These are phyloP conservation scores for Dendrostoma leiphaemia DNA, from an alignment of 2,329 filamentous ascomycete species.

Conservation along the genomic window DNA sequence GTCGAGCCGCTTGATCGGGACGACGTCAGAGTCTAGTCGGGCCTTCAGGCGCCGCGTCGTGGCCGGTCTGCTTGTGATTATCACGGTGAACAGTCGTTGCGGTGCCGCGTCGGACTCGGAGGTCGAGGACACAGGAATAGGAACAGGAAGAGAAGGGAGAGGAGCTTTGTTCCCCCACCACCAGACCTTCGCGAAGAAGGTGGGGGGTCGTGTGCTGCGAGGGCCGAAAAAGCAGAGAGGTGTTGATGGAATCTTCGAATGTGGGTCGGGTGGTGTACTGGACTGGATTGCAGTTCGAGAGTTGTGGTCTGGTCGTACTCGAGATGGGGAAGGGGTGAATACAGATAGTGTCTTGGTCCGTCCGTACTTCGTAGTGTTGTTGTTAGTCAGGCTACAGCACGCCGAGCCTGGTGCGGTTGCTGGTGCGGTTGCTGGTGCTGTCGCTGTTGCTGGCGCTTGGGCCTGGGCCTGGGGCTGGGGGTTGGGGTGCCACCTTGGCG, in stretches of 20 bases:
- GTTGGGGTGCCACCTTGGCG: too few relatives aligned
- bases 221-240: neutral
- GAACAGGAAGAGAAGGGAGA: neutral
- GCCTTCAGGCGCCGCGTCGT: neutral
- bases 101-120: neutral
- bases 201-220: slow-evolving; percentile 6
- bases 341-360: too few relatives aligned
- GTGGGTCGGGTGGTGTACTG: slow-evolving; percentile 12
- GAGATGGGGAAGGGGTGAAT: neutral
- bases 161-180: slow-evolving; percentile 7
- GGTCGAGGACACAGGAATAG: neutral
- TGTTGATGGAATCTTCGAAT: slow-evolving; percentile 18
- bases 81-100: neutral
- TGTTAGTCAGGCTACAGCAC: neutral
- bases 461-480: too few relatives aligned
- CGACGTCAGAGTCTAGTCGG: too few relatives aligned
- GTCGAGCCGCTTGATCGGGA: too few relatives aligned
- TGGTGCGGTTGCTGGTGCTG: neutral
- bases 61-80: too few relatives aligned
- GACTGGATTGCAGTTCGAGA: neutral
- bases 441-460: too few relatives aligned
- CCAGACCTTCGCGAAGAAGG: slow-evolving; percentile 17
- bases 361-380: too few relatives aligned
- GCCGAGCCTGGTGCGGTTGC: neutral
- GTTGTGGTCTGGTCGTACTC: slow-evolving; percentile 4